Evolutionary conservation across 2,329 filamentous ascomycete species (phyloP).

Genomic region (Fusarium sp.): DNA sequence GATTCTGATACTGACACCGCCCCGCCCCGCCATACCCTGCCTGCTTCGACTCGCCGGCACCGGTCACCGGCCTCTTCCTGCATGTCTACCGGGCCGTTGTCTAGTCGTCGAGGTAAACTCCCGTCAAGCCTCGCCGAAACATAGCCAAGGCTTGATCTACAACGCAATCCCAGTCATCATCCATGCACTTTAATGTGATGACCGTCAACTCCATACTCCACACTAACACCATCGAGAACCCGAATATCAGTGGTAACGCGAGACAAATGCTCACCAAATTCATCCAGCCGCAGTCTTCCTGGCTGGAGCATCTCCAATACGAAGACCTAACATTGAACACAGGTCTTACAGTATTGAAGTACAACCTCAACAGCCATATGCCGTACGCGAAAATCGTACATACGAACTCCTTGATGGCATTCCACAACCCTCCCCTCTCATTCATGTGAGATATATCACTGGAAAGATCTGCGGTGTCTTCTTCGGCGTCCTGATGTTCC

Average conservation of each 20-base stretch:
- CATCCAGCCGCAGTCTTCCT: conserved; percentile 38
- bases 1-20: conserved; percentile 7
- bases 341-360: conserved; percentile 53
- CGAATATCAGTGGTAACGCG: conserved; percentile 45
- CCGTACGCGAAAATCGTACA: conserved; percentile 9
- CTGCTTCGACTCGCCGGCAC: conserved; percentile 37
- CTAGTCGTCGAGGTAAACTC: conserved; percentile 22
- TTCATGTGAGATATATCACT: conserved; percentile 9
- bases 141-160: conserved; percentile 30
- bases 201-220: conserved; percentile 46
- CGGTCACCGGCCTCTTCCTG: conserved; percentile 42
- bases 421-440: conserved; percentile 20
- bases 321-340: conserved; percentile 55
- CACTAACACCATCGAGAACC: conserved; percentile 39
- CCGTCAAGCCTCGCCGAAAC: conserved; percentile 33
- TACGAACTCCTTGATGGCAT: conserved; percentile 20
- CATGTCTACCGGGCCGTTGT: conserved; percentile 37
- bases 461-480: conserved; percentile 49
- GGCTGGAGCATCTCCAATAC: conserved; percentile 48
- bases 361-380: conserved; percentile 44
- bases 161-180: conserved; percentile 28
- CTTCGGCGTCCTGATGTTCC: conserved; percentile 41
- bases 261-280: conserved; percentile 45
- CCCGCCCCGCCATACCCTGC: conserved; percentile 15
- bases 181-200: conserved; percentile 32